Conservation (phyloP, 2,329 filamentous ascomycete species). For the Helicocarpus griseus region DNA sequence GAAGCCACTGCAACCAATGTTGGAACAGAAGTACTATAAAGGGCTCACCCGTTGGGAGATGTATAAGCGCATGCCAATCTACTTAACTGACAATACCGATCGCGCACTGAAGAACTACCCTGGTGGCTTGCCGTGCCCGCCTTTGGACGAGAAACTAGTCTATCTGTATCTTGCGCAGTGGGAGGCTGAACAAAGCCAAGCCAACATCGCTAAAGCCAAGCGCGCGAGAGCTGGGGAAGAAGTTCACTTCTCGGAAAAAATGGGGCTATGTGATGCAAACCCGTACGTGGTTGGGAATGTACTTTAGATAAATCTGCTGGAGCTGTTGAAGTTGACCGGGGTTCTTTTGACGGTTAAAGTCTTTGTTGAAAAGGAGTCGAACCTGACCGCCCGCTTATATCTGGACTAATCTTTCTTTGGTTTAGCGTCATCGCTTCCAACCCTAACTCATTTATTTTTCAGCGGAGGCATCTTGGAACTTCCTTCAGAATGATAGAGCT, state of each 20-base stretch:
- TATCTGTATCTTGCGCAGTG: slow-evolving; percentile 1
- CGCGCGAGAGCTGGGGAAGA: neutral
- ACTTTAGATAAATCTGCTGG: too few species aligned
- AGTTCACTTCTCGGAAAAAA: neutral
- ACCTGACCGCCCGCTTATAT: too few species aligned
- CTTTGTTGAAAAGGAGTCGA: too few species aligned
- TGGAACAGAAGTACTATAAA: slow-evolving; percentile 16
- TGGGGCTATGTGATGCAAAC: neutral
- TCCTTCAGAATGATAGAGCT: too few species aligned
- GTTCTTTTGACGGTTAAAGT: too few species aligned
- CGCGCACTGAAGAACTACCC: slow-evolving; percentile 4
- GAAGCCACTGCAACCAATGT: slow-evolving; percentile 16
- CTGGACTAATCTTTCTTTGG: too few species aligned
- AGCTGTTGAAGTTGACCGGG: too few species aligned
- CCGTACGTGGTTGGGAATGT: neutral
- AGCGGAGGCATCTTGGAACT: too few species aligned
- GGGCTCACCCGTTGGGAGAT: slow-evolving; percentile 19
- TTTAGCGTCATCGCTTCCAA: too few species aligned
- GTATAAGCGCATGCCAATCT: slow-evolving; percentile 19
- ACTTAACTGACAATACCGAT: slow-evolving; percentile 12
- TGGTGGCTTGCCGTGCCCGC: neutral
- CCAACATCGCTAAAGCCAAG: neutral
- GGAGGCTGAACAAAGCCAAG: neutral
- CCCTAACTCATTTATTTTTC: too few species aligned
- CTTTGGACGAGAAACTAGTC: slow-evolving; percentile 1